Conservation (phyloP, 257 asterid genomes). For the Nicotiana knightiana region DNA sequence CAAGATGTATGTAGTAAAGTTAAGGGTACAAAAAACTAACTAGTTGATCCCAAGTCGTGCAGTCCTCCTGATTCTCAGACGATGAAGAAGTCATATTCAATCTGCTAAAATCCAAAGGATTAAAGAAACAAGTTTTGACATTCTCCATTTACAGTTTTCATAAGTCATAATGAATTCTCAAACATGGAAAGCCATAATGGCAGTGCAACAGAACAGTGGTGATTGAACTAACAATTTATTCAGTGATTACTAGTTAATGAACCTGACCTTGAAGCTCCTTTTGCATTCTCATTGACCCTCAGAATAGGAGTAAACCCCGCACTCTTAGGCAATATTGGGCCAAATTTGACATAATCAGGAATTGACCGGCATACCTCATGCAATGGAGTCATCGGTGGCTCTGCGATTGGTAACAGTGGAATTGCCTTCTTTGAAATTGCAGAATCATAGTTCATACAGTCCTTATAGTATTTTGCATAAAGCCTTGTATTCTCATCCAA, state of each 20-base stretch:
- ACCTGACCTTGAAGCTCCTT: conserved; percentile 35
- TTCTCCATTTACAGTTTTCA: not conserved
- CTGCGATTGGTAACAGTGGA: conserved; percentile 79
- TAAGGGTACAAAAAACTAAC: conserved; percentile 23
- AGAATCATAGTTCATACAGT: conserved; percentile 56
- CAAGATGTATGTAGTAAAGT: not conserved
- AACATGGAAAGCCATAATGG: not conserved
- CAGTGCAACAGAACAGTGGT: not conserved
- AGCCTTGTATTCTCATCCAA: conserved; percentile 72
- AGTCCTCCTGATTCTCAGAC: conserved; percentile 33
- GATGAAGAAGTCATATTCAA: conserved; percentile 22
- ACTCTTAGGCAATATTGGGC: conserved; percentile 71
- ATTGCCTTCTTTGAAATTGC: conserved; percentile 45
- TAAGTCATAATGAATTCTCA: not conserved
- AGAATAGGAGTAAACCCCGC: conserved; percentile 63
- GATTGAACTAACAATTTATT: not conserved
- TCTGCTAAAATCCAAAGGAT: conserved; percentile 28
- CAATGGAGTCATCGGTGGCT: conserved; percentile 76
- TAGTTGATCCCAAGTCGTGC: conserved; percentile 40
- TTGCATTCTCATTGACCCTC: conserved; percentile 25
- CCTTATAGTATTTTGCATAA: conserved; percentile 63
- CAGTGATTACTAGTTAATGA: not conserved
- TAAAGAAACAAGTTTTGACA: not conserved
- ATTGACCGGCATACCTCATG: conserved; percentile 49
- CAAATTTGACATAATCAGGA: conserved; percentile 78